Evolutionary conservation across 192 early-diverging fungal genomes (phyloP), one percentile per base, ranked within the genome.

Genomic region (Borealophlyctis nickersoniae): DNA sequence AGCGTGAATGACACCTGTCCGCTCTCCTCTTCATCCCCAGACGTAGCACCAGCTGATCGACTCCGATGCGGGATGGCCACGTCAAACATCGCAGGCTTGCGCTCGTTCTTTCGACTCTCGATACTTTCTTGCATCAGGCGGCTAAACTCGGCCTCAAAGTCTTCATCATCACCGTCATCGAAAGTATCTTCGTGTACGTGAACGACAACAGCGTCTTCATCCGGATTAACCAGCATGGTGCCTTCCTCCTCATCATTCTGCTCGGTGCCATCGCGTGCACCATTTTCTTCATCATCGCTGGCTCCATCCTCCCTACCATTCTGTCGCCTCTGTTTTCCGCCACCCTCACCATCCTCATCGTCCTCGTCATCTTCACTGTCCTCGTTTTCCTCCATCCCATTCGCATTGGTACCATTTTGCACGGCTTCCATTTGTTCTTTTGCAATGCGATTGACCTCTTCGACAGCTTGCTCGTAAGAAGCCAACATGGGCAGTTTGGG

Each of bases 71-170:
- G 96, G 52, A 98, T 90, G 9, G 93, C 83, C 22, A 92, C 89
- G 72, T 98, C 96, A 45, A 98, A 86, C 53, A 85, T 86, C 1
- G 83, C 65, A 3, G 82, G 62, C 56, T 91, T 92, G n/a, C 87
- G 74, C 56, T 91, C 90, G 71, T 77, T 78, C 72, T 91, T 89
- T 30, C 92, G 88, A 11, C 86, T 77, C 35, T 96, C 95, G 48
- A 91, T 65, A 49, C 89, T 92, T 56, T 98, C 95, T n/a, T 83
- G 83, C 85, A 98, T 89, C 75, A 97, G 89, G 67, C 84, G 85
- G 66, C 85, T 89, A 56, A 93, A 92, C 67, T 96, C 93, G 54
- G 81, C 76, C 54, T 98, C 94, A 82, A 98, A 92, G 35, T 88
- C 81, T 24, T 92, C 89, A 51, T 93, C 95, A 14, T 91, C 84